Percentiles rank a stretch among this genome's conserved stretches.
These are phyloP conservation scores for Stachybotrys elegans DNA, from an alignment of 2,329 filamentous ascomycete genomes.

Conservation along the genomic window DNA sequence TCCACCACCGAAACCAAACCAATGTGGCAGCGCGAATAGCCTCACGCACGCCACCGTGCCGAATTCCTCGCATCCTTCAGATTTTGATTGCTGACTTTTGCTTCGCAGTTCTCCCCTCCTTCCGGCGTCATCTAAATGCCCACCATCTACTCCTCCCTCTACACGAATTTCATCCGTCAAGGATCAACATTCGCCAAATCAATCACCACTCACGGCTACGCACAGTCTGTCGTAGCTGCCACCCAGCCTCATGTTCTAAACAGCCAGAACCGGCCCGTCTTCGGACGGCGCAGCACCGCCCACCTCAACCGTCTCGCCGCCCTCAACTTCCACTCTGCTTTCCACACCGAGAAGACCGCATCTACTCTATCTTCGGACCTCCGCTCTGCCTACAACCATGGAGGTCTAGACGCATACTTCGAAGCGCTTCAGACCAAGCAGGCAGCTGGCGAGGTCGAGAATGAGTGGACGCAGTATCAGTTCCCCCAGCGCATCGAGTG, in stretches of 20 bases:
- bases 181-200: slow-evolving; percentile 82
- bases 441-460: slow-evolving; percentile 56
- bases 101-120: slow-evolving; percentile 46
- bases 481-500: slow-evolving; percentile 86
- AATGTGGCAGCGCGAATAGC: no score
- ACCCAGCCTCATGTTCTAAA: slow-evolving; percentile 75
- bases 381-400: slow-evolving; percentile 49
- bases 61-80: neutral
- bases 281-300: slow-evolving; percentile 52
- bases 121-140: slow-evolving; percentile 84
- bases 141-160: slow-evolving; percentile 63
- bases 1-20: no score
- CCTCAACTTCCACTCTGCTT: slow-evolving; percentile 69
- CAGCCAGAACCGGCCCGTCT: slow-evolving; percentile 63
- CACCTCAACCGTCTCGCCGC: slow-evolving; percentile 49
- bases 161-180: slow-evolving; percentile 87
- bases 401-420: slow-evolving; percentile 82
- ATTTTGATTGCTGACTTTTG: slow-evolving; percentile 16
- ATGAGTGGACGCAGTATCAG: slow-evolving; percentile 89
- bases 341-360: slow-evolving; percentile 55
- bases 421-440: slow-evolving; percentile 82
- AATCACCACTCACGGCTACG: slow-evolving; percentile 95
- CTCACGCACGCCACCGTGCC: neutral
- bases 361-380: slow-evolving; percentile 48
- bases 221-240: slow-evolving; percentile 93